A percentile compares a stretch with the other conserved stretches of the same genome.
Evolutionary conservation across 2,329 filamentous ascomycete species (phyloP).

Genomic region (Zymoseptoria tritici): DNA sequence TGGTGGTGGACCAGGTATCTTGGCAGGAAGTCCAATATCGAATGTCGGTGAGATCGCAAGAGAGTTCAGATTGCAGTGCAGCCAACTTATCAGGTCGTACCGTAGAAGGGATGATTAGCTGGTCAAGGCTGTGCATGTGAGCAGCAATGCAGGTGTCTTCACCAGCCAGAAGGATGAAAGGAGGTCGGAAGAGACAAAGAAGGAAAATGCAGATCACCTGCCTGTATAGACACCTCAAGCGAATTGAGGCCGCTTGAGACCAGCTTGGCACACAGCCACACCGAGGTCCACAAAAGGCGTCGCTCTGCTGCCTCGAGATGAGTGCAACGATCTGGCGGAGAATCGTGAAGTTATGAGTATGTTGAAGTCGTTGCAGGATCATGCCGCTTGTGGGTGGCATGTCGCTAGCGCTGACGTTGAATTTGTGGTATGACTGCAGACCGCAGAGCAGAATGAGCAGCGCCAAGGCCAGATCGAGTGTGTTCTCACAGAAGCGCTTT

Average conservation of each 20-base stretch:
- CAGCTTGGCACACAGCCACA: neutral
- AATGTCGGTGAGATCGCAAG: too few relatives aligned
- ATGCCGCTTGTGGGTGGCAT: neutral
- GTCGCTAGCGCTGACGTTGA: neutral
- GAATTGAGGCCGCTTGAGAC: neutral
- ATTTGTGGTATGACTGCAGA: neutral
- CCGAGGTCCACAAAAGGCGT: neutral
- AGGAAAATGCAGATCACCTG: neutral
- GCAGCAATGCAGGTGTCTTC: too few relatives aligned
- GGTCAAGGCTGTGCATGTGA: too few relatives aligned
- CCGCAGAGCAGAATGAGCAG: too few relatives aligned
- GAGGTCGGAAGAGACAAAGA: neutral
- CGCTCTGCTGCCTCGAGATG: neutral
- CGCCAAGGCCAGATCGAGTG: too few relatives aligned
- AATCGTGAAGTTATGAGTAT: too few relatives aligned
- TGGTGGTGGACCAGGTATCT: neutral
- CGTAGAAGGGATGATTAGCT: too few relatives aligned
- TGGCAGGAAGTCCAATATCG: too few relatives aligned
- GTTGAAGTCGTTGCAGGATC: neutral
- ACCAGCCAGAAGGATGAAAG: neutral
- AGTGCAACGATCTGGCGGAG: too few relatives aligned
- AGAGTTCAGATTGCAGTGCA: too few relatives aligned
- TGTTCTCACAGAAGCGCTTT: too few relatives aligned
- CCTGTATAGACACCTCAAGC: neutral
- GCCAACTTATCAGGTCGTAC: too few relatives aligned